Percentiles rank a stretch among this genome's conserved stretches.
These are phyloP conservation scores for Leccinum uliginosum DNA, from an alignment of 768 basidiomycete species.

Conservation along the genomic window DNA sequence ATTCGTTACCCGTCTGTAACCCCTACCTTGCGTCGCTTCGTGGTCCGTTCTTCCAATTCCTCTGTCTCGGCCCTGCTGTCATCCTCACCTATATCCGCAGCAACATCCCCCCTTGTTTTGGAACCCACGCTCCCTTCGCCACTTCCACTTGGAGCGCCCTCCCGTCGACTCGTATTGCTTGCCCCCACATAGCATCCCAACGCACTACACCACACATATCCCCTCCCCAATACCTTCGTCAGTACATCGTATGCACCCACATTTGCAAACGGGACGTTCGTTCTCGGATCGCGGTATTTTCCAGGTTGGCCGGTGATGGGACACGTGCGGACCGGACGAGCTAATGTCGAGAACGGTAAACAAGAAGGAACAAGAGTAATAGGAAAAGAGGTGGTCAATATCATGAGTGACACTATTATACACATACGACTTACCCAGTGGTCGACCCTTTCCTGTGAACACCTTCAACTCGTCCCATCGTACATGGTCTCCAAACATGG, in stretches of 20 bases:
- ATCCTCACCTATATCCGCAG: neutral
- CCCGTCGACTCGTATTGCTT: neutral
- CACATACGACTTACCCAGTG: conserved; percentile 43
- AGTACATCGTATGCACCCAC: conserved; percentile 60
- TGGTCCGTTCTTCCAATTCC: conserved; percentile 5
- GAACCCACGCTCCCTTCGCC: neutral
- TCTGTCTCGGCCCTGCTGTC: neutral
- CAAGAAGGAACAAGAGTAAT: too few relatives aligned
- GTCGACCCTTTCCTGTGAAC: conserved; percentile 61
- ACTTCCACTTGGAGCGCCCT: neutral
- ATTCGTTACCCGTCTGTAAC: conserved; percentile 1
- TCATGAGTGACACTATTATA: neutral
- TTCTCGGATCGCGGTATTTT: conserved; percentile 74
- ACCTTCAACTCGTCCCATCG: conserved; percentile 73
- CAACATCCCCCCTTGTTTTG: neutral
- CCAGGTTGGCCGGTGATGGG: conserved; percentile 77
- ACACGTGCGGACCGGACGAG: conserved; percentile 64
- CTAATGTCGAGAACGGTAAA: conserved; percentile 20
- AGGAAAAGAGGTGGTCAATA: neutral
- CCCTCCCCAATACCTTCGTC: conserved; percentile 56
- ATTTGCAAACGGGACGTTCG: conserved; percentile 76
- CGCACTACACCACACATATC: conserved; percentile 59
- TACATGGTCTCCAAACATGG: conserved; percentile 82
- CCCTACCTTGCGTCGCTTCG: conserved; percentile 15
- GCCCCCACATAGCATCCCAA: conserved; percentile 40